Base-by-base conservation (phyloP, 495 filamentous ascomycete species). In the Diplogelasinospora grovesii region DNA sequence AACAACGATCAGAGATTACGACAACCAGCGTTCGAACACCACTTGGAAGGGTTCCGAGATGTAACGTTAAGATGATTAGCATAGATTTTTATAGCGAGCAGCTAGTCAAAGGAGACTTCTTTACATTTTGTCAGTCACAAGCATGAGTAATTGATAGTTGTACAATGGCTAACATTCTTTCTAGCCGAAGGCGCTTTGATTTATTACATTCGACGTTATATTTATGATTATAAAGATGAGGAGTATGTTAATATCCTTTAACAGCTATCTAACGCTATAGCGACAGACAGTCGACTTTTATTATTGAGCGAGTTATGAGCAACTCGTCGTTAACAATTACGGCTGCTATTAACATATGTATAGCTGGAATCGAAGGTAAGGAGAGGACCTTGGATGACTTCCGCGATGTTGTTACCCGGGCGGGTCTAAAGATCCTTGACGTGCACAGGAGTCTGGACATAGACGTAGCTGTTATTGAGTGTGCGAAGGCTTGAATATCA, bases 171-270 rank as follows among this genome's bases (percentile, higher is more conserved):
- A n/a, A n/a, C n/a, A n/a, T n/a, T n/a, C n/a, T n/a, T n/a, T n/a
- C n/a, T n/a, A n/a, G n/a, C n/a, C n/a, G n/a, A 20, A 60, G 59
- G 52, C 2, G 55, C 59, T 8, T 46, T 60, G 7, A 43, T 60
- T 5, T 63, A 63, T 27, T 44, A 53, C 25, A 43, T 63, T 30
- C 44, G 56, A n/a, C 54, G 59, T 10, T 52, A 48, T 30, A 38
- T 58, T 11, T 54, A 63, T 30, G 47, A 63, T 39, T 63, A 57
- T 28, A 37, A 46, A 11, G 59, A 63, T 39, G 50, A 56, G 23
- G 58, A 56, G 4, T 55, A 49, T n/a, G 50, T 62, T 25, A 37
- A 37, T 14, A 57, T 60, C 14, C 34, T 50, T 10, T 44, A 39
- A 26, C 45, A 46, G 14, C 20, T 52, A 22, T 38, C 50, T 14